phyloP scores from a whole-genome alignment of 2,329 filamentous ascomycete genomes.

The Aureobasidium sp. region DNA sequence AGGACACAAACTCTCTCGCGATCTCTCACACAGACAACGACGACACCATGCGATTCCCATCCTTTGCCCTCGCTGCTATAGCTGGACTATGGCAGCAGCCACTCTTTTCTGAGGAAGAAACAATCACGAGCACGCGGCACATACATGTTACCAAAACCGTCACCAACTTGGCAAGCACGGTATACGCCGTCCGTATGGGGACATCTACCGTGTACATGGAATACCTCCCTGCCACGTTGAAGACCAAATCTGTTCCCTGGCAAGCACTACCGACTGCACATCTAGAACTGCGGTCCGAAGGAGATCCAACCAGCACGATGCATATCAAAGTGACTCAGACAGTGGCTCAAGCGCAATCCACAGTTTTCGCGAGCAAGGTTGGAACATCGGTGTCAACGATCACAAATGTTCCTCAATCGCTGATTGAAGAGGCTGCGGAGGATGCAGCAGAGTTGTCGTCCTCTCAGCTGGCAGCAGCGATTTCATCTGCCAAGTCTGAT shows the following conservation, averaged over 20 bases:
- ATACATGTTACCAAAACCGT: background rate
- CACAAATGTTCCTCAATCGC: background rate
- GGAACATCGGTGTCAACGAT: constrained; percentile 2
- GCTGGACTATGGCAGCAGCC: constrained; percentile 14
- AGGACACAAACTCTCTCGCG: background rate
- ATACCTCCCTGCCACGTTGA: background rate
- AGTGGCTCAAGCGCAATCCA: background rate
- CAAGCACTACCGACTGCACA: background rate
- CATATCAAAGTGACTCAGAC: constrained; percentile 8
- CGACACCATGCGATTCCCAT: background rate
- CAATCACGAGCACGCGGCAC: background rate
- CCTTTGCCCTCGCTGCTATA: constrained; percentile 1
- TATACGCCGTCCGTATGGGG: background rate
- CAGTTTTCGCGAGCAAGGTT: background rate
- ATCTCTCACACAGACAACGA: background rate
- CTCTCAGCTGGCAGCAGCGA: background rate
- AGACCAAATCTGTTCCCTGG: background rate
- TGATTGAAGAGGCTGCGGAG: background rate
- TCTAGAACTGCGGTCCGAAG: background rate
- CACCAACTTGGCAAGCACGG: background rate
- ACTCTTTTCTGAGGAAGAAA: background rate
- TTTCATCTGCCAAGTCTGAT: background rate
- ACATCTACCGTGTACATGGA: background rate
- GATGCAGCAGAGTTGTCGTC: background rate
- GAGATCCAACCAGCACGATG: background rate